Evolutionary conservation across 2,329 filamentous ascomycete species (phyloP), one percentile per base, ranked within the genome.

Genomic region (Fusarium sp.): DNA sequence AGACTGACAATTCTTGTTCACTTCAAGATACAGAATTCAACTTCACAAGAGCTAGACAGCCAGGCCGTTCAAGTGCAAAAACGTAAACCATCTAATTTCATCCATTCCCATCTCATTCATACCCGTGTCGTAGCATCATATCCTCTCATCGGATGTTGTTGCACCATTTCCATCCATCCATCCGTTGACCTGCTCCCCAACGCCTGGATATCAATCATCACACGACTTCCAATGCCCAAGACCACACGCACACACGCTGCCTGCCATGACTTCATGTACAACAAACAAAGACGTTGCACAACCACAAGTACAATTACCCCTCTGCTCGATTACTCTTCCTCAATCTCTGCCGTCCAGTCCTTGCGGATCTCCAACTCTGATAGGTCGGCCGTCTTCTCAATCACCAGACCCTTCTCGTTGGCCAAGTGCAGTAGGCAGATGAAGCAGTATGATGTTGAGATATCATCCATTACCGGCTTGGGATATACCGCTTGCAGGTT

Each of bases 391-490:
- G 88, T 88, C 77, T 90, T 90, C 74, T 93, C 89, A 71, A 98
- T 93, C 27, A 93, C 87, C 43, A 98, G 86, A 0, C 95, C 95
- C 85, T 97, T 96, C 81, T 98, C 95, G 83, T 98, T 98, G 69
- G 95, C 95, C 78, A 98, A 82, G 83, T 98, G 95, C 74, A 98
- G 85, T 67, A 98, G 85, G 78, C 94, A 97, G 79, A 99, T 99
- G 84, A 98, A 99, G 82, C 97, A 97, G 84, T 86, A 93, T 72
- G 90, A 97, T 0, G 97, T 99, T 38, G 95, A 98, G 79, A 99
- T 98, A 83, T 99, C 97, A 70, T 93, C 91, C 91, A 99, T 94
- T 69, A 91, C 90, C 76, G 94, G 89, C 82, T 94, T 93, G 12
- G 95, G 92, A 80, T 99, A 99, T 9, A 98, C 95, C 6, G 88